Evolutionary conservation across 2,329 filamentous ascomycete species (phyloP).

Genomic region (Aspergillus uvarum): DNA sequence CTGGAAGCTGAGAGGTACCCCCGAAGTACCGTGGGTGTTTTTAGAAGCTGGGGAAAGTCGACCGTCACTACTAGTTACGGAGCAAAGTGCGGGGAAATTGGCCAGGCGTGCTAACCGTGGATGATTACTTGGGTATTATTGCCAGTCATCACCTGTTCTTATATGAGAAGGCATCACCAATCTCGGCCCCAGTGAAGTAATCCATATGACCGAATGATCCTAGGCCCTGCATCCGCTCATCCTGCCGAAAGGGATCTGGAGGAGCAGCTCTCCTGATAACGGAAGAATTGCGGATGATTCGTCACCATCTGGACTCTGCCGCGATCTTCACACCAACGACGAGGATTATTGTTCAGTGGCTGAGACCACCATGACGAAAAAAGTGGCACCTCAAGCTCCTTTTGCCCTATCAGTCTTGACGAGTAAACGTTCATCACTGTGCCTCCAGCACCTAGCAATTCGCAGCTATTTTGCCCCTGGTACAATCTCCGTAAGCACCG

Average conservation of each 20-base stretch:
- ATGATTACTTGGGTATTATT: neutral
- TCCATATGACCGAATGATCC: neutral
- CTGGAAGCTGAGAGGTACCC: neutral
- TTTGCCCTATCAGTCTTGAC: neutral
- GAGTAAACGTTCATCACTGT: neutral
- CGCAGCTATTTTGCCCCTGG: neutral
- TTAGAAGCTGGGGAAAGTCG: slow-evolving; percentile 24
- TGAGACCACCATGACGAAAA: slow-evolving; percentile 19
- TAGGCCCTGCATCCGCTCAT: neutral
- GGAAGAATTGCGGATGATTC: neutral
- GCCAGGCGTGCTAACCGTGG: neutral
- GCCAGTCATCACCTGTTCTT: neutral
- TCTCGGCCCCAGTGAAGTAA: slow-evolving; percentile 6
- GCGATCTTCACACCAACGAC: neutral
- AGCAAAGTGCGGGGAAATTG: slow-evolving; percentile 22
- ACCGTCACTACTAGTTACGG: neutral
- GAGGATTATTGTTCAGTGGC: slow-evolving; percentile 2
- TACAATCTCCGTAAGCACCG: neutral
- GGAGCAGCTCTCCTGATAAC: slow-evolving; percentile 1
- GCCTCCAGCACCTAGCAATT: neutral
- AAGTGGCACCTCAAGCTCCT: neutral
- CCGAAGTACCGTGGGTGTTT: neutral
- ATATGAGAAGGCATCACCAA: neutral
- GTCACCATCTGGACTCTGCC: neutral
- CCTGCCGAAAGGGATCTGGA: neutral